phyloP scores from a whole-genome alignment of 1,139 yeast species.

The Sugiyamaella grinbergsii region DNA sequence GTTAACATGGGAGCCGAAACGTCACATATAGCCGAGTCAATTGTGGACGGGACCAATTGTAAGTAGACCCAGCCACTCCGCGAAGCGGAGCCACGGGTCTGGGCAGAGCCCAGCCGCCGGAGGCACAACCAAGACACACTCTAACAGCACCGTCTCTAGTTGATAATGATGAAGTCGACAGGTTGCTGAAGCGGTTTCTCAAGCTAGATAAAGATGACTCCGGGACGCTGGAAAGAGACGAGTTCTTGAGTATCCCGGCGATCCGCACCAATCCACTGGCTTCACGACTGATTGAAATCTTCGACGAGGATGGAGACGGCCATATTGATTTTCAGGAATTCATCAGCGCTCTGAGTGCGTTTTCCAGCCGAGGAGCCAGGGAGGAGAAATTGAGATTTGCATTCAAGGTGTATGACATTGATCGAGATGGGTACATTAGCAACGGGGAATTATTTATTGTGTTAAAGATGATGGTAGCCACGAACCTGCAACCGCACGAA shows the following conservation, averaged over 20 bases:
- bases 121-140: too few species aligned
- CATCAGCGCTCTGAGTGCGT: conserved; percentile 84
- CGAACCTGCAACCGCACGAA: conserved; percentile 80
- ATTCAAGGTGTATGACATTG: conserved; percentile 92
- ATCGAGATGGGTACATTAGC: conserved; percentile 90
- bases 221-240: conserved; percentile 88
- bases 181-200: conserved; percentile 90
- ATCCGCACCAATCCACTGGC: conserved; percentile 90
- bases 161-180: conserved; percentile 78
- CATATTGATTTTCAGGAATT: conserved; percentile 95
- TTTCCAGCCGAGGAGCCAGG: conserved; percentile 83
- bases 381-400: conserved; percentile 87
- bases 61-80: conserved; percentile 32
- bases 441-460: conserved; percentile 94
- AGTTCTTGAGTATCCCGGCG: conserved; percentile 91
- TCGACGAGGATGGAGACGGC: conserved; percentile 92
- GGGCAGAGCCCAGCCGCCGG: too few species aligned
- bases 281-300: conserved; percentile 84
- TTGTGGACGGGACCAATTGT: conserved; percentile 77
- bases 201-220: conserved; percentile 90
- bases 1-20: conserved; percentile 65
- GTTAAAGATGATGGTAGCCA: conserved; percentile 96
- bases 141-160: conserved; percentile 24
- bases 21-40: conserved; percentile 64
- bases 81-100: conserved; percentile 1